phyloP scores from a whole-genome alignment of 169 alveolate species.

The Eimeria acervulina region DNA sequence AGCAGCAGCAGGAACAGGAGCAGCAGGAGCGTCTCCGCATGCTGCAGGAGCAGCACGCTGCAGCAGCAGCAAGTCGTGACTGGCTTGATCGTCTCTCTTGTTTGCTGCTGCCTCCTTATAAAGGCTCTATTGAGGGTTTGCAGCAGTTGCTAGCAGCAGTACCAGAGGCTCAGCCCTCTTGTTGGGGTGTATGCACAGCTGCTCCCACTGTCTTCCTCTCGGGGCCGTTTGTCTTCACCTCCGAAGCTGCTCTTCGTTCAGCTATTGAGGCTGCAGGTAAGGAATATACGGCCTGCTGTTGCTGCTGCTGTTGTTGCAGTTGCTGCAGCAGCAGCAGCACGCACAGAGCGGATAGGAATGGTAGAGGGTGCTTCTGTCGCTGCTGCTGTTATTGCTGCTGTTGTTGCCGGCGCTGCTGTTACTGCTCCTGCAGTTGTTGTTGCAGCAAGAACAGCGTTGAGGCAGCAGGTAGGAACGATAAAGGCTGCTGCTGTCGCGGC shows the following conservation, averaged over 20 bases:
- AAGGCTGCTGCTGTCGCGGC: not conserved
- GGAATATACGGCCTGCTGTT: not conserved
- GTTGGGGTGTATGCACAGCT: not conserved
- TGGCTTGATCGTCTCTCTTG: not conserved
- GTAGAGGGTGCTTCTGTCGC: not conserved
- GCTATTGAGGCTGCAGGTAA: slow-evolving; percentile 41
- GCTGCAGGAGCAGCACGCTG: no score
- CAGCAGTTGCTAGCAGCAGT: not conserved
- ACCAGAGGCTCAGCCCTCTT: not conserved
- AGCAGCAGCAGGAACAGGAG: not conserved
- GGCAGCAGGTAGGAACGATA: no score
- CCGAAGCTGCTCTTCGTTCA: slow-evolving; percentile 21
- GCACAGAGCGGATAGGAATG: no score
- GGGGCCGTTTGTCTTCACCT: slow-evolving; percentile 22
- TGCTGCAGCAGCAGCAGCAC: no score
- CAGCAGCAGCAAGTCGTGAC: not conserved
- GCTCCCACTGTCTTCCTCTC: not conserved
- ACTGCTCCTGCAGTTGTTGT: not conserved
- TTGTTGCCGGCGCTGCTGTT: not conserved
- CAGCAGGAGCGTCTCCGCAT: no score
- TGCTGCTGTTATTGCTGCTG: slow-evolving; percentile 22
- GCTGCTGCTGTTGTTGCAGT: slow-evolving; percentile 42
- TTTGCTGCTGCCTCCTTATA: not conserved
- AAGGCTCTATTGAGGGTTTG: not conserved
- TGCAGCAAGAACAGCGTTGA: no score